phyloP scores from a whole-genome alignment of 148 eudicot species.

The Vaccinium macrocarpon region DNA sequence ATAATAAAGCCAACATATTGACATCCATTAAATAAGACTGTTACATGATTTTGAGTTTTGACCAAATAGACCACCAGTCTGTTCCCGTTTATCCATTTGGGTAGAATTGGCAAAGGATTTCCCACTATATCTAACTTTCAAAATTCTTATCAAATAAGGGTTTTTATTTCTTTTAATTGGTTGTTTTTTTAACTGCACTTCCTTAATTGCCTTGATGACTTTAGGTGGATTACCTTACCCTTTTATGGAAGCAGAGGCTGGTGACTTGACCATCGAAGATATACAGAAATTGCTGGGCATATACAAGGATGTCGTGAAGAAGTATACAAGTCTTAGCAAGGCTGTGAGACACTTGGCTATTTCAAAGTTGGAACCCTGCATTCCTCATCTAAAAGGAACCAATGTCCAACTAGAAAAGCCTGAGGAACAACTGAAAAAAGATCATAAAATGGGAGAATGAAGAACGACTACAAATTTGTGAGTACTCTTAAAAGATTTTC shows the following conservation, averaged over 20 bases:
- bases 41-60: not conserved
- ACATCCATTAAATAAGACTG: not conserved
- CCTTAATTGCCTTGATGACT: slow-evolving; percentile 11
- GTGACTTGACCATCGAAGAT: slow-evolving; percentile 25
- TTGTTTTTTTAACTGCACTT: not conserved
- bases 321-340: slow-evolving; percentile 23
- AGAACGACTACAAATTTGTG: slow-evolving; percentile 14
- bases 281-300: slow-evolving; percentile 20
- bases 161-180: not conserved
- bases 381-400: slow-evolving; percentile 10
- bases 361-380: slow-evolving; percentile 10
- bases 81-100: not conserved
- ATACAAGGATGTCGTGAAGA: slow-evolving; percentile 28
- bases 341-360: slow-evolving; percentile 17
- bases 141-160: too few species aligned
- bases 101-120: not conserved
- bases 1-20: not conserved
- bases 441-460: slow-evolving; percentile 10
- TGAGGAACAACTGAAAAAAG: slow-evolving; percentile 3
- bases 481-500: not conserved
- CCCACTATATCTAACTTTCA: not conserved
- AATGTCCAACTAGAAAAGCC: slow-evolving; percentile 9
- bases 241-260: slow-evolving; percentile 27
- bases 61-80: not conserved
- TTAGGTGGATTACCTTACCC: slow-evolving; percentile 24